Base-by-base conservation (phyloP, 2,329 filamentous ascomycete species). In the Westerdykella ornata region DNA sequence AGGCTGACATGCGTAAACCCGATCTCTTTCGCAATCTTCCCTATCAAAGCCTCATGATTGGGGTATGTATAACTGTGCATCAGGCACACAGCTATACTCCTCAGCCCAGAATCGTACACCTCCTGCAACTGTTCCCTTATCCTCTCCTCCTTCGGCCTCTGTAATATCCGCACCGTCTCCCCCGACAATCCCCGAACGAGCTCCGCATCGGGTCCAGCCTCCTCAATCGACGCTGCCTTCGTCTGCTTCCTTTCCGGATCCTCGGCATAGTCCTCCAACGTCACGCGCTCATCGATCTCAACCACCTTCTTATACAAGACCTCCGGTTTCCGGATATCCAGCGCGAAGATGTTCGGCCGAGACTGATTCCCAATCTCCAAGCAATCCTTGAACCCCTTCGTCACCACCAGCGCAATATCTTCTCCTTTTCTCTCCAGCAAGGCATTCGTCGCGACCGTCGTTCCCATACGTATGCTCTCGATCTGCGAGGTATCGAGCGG, bases 31-130 rank as follows among this genome's bases (percentile, higher is more conserved):
- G 89, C 89, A 36, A 95, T 70, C 49, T 73, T 77, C 13, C 88
- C 88, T 8, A 95, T 74, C 32, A 88, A 59, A 1, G 82, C 80
- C 61, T 96, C 89, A 54, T 96, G 89, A 37, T 85, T 79, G 1
- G 88, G 88, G 57, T 87, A 96, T 0, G 88, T 94, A 60, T 95
- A 96, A 4, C 84, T 85, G 60, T 96, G 89, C 81, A 95, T 89
- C 44, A 96, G 69, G 54, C 87, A 94, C 1, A 96, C 87, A 3
- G 89, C 88, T 52, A 96, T 82, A 60, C 86, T 94, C 47, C 76
- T 76, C 53, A 94, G 82, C 0, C 85, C 85, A 22, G 74, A 70
- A 46, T 84, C 77, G 47, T 78, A 85, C 3, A 94, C 72, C 5
- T 74, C 72, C 60, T 86, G 73, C 34, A 89, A 64, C 56, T 85